Conservation (phyloP, 257 asterid genomes). For the Solanum sejunctum region DNA sequence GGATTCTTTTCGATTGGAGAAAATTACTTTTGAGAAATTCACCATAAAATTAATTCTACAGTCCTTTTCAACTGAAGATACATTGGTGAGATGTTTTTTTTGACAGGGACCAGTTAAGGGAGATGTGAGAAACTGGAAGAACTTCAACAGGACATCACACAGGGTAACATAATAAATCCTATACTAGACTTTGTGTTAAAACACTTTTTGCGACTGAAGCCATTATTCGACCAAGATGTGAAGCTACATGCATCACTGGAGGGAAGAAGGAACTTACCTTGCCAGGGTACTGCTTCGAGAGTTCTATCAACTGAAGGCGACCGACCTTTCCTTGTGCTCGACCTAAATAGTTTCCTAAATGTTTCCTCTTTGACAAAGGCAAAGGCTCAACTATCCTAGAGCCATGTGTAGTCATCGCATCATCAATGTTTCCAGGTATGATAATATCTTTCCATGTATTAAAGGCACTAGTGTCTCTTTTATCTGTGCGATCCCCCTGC, state of each 20-base stretch:
- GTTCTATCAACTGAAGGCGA: slow-evolving; percentile 69
- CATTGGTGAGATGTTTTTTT: not conserved
- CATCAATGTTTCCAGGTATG: slow-evolving; percentile 92
- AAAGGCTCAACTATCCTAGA: slow-evolving; percentile 64
- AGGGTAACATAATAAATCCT: not conserved
- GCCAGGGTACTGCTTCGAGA: slow-evolving; percentile 68
- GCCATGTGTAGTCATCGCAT: slow-evolving; percentile 67
- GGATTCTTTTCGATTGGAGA: not conserved
- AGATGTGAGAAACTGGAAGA: not conserved
- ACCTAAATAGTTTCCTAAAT: slow-evolving; percentile 80
- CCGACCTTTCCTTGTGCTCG: slow-evolving; percentile 93
- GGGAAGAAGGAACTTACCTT: slow-evolving; percentile 42
- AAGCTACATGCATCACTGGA: not conserved
- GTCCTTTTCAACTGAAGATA: not conserved
- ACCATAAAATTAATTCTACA: not conserved
- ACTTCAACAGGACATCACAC: not conserved
- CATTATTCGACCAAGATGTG: not conserved
- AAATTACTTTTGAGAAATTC: not conserved
- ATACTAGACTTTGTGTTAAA: not conserved
- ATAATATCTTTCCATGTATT: slow-evolving; percentile 95
- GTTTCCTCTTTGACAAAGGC: slow-evolving; percentile 75
- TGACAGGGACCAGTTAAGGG: not conserved
- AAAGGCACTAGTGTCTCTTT: slow-evolving; percentile 83
- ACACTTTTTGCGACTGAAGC: not conserved
- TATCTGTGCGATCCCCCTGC: slow-evolving; percentile 95